Base-by-base conservation (phyloP, 805 yeast genomes). In the Hanseniaspora clermontiae region DNA sequence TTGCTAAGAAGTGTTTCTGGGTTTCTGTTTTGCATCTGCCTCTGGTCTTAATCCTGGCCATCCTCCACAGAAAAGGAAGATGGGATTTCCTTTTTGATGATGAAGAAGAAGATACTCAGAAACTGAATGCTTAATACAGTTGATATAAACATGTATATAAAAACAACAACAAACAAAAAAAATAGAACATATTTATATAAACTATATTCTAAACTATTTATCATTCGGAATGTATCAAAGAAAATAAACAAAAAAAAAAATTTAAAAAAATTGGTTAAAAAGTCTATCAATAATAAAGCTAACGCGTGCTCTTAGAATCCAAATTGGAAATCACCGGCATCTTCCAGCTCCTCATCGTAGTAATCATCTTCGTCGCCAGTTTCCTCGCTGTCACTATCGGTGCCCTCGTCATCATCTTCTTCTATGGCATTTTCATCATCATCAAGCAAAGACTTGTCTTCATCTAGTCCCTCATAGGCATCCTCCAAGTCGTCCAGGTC, bases 1-100 rank as follows among this genome's bases (percentile, higher is more conserved):
- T 80, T 67, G 97, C 98, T 0, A 82, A 86, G 59, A 84, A 83
- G 66, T 76, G 90, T 45, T 93, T 93, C 68, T 87, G 96, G 95
- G 87, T 95, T 42, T 84, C 95, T 31, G 96, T 93, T 1, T 81
- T 91, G 82, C 97, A 93, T 63, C 72, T 93, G 48, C 98, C 99
- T 0, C 90, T 85, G 0, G 84, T 95, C 15, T 72, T 93, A 55
- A 83, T 89, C 19, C 72, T 93, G 59, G 97, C 97, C 1, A 91
- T 93, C 89, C 68, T 93, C 52, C 97, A 93, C 69, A 93, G 93
- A 70, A 83, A 83, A 67, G 96, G 96, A 6, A 88, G 89, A 66
- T 91, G 97, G 97, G 95, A 89, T 65, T 76, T 86, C 74, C 63
- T 83, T 29, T 74, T 74, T 51, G 72, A 68, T 15, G 58, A 61